Evolutionary conservation across 148 eudicot species (phyloP).

Genomic region (Vaccinium darrowii): DNA sequence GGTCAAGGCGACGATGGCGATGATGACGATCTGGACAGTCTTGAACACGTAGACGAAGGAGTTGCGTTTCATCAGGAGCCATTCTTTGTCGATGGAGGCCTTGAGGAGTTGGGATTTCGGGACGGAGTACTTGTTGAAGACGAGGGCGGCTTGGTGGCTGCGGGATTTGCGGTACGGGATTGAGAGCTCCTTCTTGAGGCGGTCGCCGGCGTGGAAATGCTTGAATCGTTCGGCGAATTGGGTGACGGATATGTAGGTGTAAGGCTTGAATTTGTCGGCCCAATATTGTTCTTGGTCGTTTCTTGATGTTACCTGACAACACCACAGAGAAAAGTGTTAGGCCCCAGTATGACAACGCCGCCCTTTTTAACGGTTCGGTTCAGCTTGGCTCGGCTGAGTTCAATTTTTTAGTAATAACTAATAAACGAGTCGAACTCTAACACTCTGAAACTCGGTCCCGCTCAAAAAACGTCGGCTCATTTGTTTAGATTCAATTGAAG

Average conservation of each 20-base stretch:
- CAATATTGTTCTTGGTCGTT: slow-evolving; percentile 83
- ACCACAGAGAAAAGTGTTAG: not conserved
- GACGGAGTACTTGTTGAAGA: slow-evolving; percentile 49
- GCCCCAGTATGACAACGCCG: not conserved
- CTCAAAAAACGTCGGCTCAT: too few species aligned
- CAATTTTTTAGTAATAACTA: too few species aligned
- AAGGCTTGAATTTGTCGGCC: slow-evolving; percentile 49
- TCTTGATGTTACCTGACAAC: slow-evolving; percentile 61
- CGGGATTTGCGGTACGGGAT: slow-evolving; percentile 55
- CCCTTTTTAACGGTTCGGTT: too few species aligned
- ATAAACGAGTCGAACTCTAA: too few species aligned
- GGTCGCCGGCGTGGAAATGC: slow-evolving; percentile 65
- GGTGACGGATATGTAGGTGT: slow-evolving; percentile 51
- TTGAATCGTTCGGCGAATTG: slow-evolving; percentile 58
- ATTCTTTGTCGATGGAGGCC: slow-evolving; percentile 71
- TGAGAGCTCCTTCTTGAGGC: slow-evolving; percentile 66
- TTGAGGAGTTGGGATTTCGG: slow-evolving; percentile 59
- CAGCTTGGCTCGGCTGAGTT: too few species aligned
- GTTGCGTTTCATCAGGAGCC: slow-evolving; percentile 69
- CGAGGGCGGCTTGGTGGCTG: slow-evolving; percentile 64
- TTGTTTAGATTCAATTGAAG: too few species aligned
- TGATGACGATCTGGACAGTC: slow-evolving; percentile 56
- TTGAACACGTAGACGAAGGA: slow-evolving; percentile 70
- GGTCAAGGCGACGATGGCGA: slow-evolving; percentile 54
- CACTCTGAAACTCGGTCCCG: too few species aligned